These are phyloP conservation scores for Podospora pseudocomata DNA, from an alignment of 495 filamentous ascomycete genomes.

Conservation along the genomic window DNA sequence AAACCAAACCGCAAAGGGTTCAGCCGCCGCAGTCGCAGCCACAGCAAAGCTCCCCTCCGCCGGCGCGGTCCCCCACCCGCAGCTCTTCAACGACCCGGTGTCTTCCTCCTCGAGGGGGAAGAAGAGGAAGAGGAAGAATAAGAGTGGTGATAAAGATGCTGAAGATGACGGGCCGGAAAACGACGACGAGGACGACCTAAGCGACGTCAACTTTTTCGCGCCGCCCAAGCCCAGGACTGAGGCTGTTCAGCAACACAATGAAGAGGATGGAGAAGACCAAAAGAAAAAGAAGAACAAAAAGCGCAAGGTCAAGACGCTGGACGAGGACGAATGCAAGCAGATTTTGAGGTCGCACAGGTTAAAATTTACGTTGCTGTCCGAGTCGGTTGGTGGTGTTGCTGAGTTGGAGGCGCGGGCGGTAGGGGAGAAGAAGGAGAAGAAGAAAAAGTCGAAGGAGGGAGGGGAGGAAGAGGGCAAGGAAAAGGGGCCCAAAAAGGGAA, in stretches of 20 bases:
- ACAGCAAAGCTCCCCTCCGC: conserved; percentile 44
- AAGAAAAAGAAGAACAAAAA: conserved; percentile 22
- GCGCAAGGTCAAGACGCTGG: conserved; percentile 35
- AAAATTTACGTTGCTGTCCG: conserved; percentile 70
- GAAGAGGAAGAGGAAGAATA: conserved; percentile 49
- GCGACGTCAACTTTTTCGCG: conserved; percentile 51
- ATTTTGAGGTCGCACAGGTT: conserved; percentile 80
- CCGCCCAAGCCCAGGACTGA: conserved; percentile 22
- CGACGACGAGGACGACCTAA: conserved; percentile 31
- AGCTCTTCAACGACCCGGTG: conserved; percentile 47
- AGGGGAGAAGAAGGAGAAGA: conserved; percentile 42
- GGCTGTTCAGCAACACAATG: conserved; percentile 5
- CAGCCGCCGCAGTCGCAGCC: conserved; percentile 18
- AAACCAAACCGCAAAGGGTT: conserved; percentile 24
- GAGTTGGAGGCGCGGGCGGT: conserved; percentile 24
- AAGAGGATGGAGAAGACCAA: conserved; percentile 7
- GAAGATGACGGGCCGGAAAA: conserved; percentile 23
- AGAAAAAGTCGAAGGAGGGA: conserved; percentile 30
- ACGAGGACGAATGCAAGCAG: conserved; percentile 65
- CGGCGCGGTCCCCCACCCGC: conserved; percentile 47
- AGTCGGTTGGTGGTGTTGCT: conserved; percentile 17
- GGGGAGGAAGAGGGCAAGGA: conserved; percentile 46
- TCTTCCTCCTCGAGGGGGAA: conserved; percentile 30
- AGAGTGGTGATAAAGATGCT: conserved; percentile 24
- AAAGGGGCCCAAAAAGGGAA: conserved; percentile 43